These are phyloP conservation scores for Penicillium concentricum DNA, from an alignment of 2,329 filamentous ascomycete genomes.

Conservation along the genomic window DNA sequence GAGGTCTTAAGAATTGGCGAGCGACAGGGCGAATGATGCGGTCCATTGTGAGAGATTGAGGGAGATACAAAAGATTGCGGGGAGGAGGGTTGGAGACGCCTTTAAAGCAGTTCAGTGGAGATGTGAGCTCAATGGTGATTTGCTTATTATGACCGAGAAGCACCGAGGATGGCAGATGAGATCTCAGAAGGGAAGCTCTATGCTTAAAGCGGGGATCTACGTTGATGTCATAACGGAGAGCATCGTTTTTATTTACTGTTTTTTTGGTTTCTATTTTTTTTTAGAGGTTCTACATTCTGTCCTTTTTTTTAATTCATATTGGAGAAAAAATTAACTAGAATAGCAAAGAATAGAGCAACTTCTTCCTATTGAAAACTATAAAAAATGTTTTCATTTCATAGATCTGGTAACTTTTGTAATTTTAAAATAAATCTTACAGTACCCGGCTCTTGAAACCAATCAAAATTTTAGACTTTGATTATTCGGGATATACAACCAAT, in stretches of 20 bases:
- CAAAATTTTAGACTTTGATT: fast-evolving
- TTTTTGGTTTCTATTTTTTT: not conserved
- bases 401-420: not conserved
- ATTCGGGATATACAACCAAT: not conserved
- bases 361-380: not conserved
- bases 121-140: conserved; percentile 18
- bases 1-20: conserved; percentile 37
- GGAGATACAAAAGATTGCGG: conserved; percentile 11
- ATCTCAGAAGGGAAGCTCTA: conserved; percentile 19
- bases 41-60: conserved; percentile 29
- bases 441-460: not conserved
- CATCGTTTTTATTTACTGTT: no score
- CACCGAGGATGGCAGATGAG: conserved; percentile 16
- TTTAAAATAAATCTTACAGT: not conserved
- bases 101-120: conserved; percentile 14
- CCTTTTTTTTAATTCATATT: not conserved
- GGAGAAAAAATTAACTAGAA: not conserved
- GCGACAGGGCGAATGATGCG: conserved; percentile 36
- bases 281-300: fast-evolving
- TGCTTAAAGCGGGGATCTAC: conserved; percentile 15
- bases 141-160: conserved; percentile 25
- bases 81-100: conserved; percentile 16
- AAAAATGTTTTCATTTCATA: not conserved
- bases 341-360: not conserved
- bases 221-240: no score